Percentiles rank a stretch among this genome's conserved stretches.
These are phyloP conservation scores for Ophiosphaerella herpotricha DNA, from an alignment of 2,329 filamentous ascomycete species.

Conservation along the genomic window DNA sequence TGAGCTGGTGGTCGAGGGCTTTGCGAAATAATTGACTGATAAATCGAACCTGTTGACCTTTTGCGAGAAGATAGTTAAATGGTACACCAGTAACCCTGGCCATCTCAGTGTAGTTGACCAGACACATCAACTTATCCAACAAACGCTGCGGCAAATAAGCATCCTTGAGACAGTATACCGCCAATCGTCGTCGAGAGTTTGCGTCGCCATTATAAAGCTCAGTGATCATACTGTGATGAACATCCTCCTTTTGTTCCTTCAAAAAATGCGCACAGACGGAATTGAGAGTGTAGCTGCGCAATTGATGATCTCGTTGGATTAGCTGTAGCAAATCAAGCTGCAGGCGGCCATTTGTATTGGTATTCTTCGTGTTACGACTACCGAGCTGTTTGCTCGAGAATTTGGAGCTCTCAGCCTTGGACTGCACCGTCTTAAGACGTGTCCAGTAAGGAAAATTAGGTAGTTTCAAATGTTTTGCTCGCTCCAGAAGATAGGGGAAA, in stretches of 20 bases:
- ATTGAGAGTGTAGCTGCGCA: conserved; percentile 96
- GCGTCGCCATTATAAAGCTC: conserved; percentile 96
- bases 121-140: conserved; percentile 96
- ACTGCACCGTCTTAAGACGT: conserved; percentile 71
- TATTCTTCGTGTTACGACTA: conserved; percentile 89
- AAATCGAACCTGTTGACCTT: conserved; percentile 97
- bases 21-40: conserved; percentile 97
- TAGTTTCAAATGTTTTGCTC: conserved; percentile 83
- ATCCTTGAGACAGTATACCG: conserved; percentile 96
- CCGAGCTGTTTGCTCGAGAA: conserved; percentile 99
- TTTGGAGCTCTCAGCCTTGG: conserved; percentile 76
- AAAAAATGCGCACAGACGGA: conserved; percentile 94
- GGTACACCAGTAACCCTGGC: conserved; percentile 98
- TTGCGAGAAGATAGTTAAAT: conserved; percentile 89
- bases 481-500: conserved; percentile 91
- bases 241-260: conserved; percentile 97
- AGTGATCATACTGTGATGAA: conserved; percentile 99
- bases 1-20: conserved; percentile 87
- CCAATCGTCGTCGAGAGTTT: conserved; percentile 86
- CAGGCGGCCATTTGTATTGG: conserved; percentile 90
- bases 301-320: conserved; percentile 90
- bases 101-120: conserved; percentile 99
- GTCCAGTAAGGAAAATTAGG: conserved; percentile 84
- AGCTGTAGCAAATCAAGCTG: conserved; percentile 95
- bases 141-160: conserved; percentile 91